A percentile compares a stretch with the other conserved stretches of the same genome.
These are phyloP conservation scores for Trichophyton equinum DNA, from an alignment of 2,329 filamentous ascomycete species.

Conservation along the genomic window DNA sequence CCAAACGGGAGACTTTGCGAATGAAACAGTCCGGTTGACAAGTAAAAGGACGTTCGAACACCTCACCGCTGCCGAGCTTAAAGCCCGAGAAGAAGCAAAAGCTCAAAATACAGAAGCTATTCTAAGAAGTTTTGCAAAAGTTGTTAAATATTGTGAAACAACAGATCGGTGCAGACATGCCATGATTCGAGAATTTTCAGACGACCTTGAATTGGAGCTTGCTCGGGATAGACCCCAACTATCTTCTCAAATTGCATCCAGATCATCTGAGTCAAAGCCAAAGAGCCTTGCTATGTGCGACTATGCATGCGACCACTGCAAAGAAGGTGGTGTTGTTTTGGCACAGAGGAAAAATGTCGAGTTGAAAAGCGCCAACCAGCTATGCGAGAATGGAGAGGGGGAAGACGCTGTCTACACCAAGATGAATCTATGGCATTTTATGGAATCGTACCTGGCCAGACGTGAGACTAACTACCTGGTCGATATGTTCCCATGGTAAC, in stretches of 20 bases:
- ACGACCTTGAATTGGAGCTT: slow-evolving; percentile 40
- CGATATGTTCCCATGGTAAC: not conserved
- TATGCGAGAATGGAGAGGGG: not conserved
- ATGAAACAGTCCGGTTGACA: not conserved
- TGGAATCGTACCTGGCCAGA: not conserved
- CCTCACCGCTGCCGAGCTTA: slow-evolving; percentile 27
- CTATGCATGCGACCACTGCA: slow-evolving; percentile 68
- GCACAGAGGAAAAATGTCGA: not conserved
- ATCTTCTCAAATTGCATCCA: slow-evolving; percentile 10
- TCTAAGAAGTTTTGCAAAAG: slow-evolving; percentile 50
- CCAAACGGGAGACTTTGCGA: slow-evolving; percentile 30
- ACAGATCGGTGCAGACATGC: slow-evolving; percentile 61
- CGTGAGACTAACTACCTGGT: not conserved
- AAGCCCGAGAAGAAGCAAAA: slow-evolving; percentile 22
- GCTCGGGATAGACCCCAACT: slow-evolving; percentile 18
- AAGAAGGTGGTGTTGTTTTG: slow-evolving; percentile 40
- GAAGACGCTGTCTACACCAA: not conserved
- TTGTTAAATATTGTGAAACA: slow-evolving; percentile 73
- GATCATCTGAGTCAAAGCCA: not conserved
- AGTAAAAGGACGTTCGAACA: slow-evolving; percentile 35
- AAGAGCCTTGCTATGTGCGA: slow-evolving; percentile 44
- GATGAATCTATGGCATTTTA: not conserved
- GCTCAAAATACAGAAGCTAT: slow-evolving; percentile 33
- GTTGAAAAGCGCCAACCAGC: not conserved
- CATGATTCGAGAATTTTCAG: slow-evolving; percentile 65